A percentile compares a stretch with the other conserved stretches of the same genome.
phyloP scores from a whole-genome alignment of 331 rosid species.

The Acacia pycnantha region DNA sequence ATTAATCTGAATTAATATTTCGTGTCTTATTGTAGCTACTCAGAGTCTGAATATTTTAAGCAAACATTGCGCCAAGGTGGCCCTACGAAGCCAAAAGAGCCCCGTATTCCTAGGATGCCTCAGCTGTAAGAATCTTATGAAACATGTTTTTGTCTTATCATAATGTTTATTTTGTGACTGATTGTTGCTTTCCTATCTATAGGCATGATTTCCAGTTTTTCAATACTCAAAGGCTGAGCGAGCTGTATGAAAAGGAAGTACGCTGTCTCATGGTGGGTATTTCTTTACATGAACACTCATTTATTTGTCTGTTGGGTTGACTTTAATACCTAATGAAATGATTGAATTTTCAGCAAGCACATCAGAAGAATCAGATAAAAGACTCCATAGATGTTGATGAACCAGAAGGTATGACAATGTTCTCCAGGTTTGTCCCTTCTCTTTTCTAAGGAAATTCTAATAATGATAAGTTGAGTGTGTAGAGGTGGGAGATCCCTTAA shows the following conservation, averaged over 20 bases:
- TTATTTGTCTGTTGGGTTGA: neutral
- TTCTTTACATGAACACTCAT: constrained; percentile 30
- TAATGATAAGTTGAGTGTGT: constrained; percentile 28
- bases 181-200: constrained; percentile 24
- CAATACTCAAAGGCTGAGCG: constrained; percentile 90
- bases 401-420: constrained; percentile 66
- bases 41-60: constrained; percentile 94
- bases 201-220: constrained; percentile 99
- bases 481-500: constrained; percentile 94
- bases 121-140: constrained; percentile 64
- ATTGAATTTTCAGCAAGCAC: constrained; percentile 69
- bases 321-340: constrained; percentile 9
- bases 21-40: constrained; percentile 56
- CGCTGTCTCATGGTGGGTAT: constrained; percentile 90
- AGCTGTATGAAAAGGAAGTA: constrained; percentile 96
- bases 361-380: constrained; percentile 95
- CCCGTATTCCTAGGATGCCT: constrained; percentile 99
- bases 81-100: constrained; percentile 89
- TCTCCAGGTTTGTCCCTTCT: neutral
- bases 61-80: constrained; percentile 99
- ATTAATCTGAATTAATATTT: constrained; percentile 17
- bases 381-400: constrained; percentile 96
- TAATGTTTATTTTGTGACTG: neutral
- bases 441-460: neutral
- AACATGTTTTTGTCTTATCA: neutral